Evolutionary conservation across 2,329 filamentous ascomycete genomes (phyloP), one percentile per base, ranked within the genome.

Genomic region (Ilyonectria sp.): DNA sequence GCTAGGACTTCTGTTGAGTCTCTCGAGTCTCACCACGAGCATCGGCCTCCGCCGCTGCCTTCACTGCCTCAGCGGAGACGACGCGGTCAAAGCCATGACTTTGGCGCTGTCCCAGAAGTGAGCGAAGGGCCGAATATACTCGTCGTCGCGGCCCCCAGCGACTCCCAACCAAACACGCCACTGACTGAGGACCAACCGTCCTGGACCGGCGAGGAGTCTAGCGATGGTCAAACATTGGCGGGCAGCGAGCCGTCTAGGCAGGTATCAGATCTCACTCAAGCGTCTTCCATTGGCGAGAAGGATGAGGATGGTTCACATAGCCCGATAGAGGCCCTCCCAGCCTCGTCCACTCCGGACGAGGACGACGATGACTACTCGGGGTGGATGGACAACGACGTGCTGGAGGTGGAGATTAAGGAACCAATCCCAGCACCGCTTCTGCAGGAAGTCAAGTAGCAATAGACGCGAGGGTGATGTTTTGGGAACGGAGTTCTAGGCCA

Each of bases 61-160:
- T 60, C 71, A 1, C 33, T 72, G 13, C 67, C 90, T 4, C 84
- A 82, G 19, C 78, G 84, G 52, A 79, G 82, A 46, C 79, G 82
- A 53, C 74, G 79, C 35, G 79, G 79, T 7, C 77, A 76, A 35
- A 78, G 78, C 40, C 75, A 83, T 15, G 77, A 66, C 23, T 61
- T 66, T 58, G 63, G 58, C 26, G 44, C 53, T 6, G 13, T 80
- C 11, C 72, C 76, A 6, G 80, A 82, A 10, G 76, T 76, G 29
- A 75, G 79, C 8, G 77, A 76, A 1, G 84, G 85, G 7, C 87
- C 91, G 65, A 84, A 83, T 9, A 78, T 93, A 46, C 82, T 93
- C 5, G 87, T 93, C 17, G 90, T 93, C 13, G 87, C 88, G 65
- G 91, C 90, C 1, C 91, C 91, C 1, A 81, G 82, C 11, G 90